phyloP scores from a whole-genome alignment of 2,329 filamentous ascomycete species.

The Aspergillus ruber region DNA sequence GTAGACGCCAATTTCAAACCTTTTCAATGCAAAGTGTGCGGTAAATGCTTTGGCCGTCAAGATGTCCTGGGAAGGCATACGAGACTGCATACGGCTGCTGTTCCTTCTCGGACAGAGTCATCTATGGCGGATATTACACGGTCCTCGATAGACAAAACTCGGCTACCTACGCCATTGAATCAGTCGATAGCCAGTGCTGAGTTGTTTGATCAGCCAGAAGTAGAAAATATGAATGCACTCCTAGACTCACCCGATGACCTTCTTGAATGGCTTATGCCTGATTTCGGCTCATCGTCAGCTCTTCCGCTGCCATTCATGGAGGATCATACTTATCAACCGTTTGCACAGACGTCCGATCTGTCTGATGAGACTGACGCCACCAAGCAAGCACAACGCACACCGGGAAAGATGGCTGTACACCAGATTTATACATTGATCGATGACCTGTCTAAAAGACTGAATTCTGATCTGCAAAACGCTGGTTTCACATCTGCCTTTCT shows the following conservation, averaged over 20 bases:
- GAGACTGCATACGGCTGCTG: constrained; percentile 9
- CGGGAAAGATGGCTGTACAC: constrained; percentile 10
- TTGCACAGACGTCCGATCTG: not conserved
- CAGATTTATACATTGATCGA: constrained; percentile 13
- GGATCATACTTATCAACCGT: not conserved
- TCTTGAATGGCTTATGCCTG: constrained; percentile 12
- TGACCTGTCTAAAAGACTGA: constrained; percentile 11
- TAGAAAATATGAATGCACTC: not conserved
- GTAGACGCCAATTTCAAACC: constrained; percentile 15
- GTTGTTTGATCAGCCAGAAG: not conserved
- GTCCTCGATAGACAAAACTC: not conserved
- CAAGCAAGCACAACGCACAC: not conserved
- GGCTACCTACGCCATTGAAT: not conserved
- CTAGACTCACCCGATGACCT: constrained; percentile 5
- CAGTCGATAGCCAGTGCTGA: not conserved
- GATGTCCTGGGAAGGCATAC: constrained; percentile 15
- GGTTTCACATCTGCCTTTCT: constrained; percentile 14
- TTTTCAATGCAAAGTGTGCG: constrained; percentile 13
- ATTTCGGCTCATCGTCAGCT: constrained; percentile 3
- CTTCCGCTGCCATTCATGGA: constrained; percentile 7
- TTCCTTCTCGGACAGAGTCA: not conserved
- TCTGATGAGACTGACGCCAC: not conserved
- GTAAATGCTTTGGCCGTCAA: constrained; percentile 14
- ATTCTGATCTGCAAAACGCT: constrained; percentile 10
- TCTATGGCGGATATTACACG: not conserved